Base-by-base conservation (phyloP, 169 alveolate genomes). In the Amoebophrya sp. region DNA sequence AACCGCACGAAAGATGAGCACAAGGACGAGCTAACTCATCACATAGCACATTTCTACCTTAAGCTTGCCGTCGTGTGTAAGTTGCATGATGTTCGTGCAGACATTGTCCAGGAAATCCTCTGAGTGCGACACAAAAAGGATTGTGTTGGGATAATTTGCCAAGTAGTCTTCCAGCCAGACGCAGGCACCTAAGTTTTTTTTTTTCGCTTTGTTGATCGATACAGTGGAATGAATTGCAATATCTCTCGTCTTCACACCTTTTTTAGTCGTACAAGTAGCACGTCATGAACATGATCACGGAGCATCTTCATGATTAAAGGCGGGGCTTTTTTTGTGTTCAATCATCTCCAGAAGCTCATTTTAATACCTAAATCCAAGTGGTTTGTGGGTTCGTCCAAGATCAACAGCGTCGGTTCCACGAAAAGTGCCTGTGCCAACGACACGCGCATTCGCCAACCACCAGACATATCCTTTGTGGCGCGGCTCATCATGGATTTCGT, bases 161-260 rank as follows among this genome's bases (percentile, higher is more conserved):
- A 98, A 93, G 95, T 97, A 98, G 92, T 97, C 98, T 94, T 98
- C 99, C 77, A 98, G 96, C 98, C 99, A 98, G 95, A 97, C 98
- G 92, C 99, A 98, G 18, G 94, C 94, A 0, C 92, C 94, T 91
- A 97, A 94, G 94, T 98, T 99, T 91, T n/a, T n/a, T n/a, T n/a
- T n/a, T n/a, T n/a, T n/a, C n/a, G n/a, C n/a, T n/a, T n/a, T n/a
- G n/a, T n/a, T n/a, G n/a, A n/a, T n/a, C n/a, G n/a, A n/a, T n/a
- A n/a, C n/a, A n/a, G n/a, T n/a, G n/a, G n/a, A n/a, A n/a, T n/a
- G n/a, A n/a, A n/a, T n/a, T n/a, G n/a, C n/a, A n/a, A n/a, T n/a
- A n/a, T n/a, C n/a, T n/a, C n/a, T n/a, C n/a, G n/a, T n/a, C n/a
- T n/a, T n/a, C n/a, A n/a, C n/a, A n/a, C n/a, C n/a, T n/a, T n/a